Conservation (phyloP, 306 rosid genomes). For the Prunus kanzakura region DNA sequence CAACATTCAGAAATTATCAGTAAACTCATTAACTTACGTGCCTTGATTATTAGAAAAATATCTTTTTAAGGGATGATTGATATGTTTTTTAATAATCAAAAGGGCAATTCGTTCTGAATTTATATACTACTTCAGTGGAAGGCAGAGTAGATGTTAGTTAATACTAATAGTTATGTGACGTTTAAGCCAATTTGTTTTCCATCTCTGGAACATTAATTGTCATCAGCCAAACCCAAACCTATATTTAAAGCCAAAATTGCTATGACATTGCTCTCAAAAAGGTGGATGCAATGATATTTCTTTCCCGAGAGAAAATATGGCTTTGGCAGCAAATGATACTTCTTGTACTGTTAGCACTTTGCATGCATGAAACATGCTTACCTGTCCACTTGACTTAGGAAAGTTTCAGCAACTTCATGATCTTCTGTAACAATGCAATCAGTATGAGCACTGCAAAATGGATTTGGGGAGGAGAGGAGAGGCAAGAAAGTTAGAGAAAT, state of each 20-base stretch:
- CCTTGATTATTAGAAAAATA: background rate
- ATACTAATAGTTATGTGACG: background rate
- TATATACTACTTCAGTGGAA: background rate
- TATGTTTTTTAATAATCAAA: too few species aligned
- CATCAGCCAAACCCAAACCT: too few species aligned
- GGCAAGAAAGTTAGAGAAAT: background rate
- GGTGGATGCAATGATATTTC: background rate
- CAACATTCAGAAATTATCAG: background rate
- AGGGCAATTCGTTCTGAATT: too few species aligned
- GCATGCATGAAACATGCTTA: slow-evolving; percentile 7
- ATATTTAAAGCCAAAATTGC: too few species aligned
- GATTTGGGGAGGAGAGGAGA: slow-evolving; percentile 6
- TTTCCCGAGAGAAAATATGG: background rate
- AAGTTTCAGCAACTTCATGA: slow-evolving; percentile 55
- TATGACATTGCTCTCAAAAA: too few species aligned
- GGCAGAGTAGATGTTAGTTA: too few species aligned
- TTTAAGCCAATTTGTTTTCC: background rate
- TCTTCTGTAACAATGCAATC: slow-evolving; percentile 82
- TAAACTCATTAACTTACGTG: background rate
- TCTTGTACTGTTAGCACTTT: background rate
- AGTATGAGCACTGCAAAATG: slow-evolving; percentile 65
- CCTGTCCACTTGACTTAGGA: slow-evolving; percentile 76
- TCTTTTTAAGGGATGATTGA: background rate
- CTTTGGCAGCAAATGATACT: background rate
- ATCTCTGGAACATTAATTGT: background rate